Conservation (phyloP, 441 rosid species). For the Mallotus repandus region DNA sequence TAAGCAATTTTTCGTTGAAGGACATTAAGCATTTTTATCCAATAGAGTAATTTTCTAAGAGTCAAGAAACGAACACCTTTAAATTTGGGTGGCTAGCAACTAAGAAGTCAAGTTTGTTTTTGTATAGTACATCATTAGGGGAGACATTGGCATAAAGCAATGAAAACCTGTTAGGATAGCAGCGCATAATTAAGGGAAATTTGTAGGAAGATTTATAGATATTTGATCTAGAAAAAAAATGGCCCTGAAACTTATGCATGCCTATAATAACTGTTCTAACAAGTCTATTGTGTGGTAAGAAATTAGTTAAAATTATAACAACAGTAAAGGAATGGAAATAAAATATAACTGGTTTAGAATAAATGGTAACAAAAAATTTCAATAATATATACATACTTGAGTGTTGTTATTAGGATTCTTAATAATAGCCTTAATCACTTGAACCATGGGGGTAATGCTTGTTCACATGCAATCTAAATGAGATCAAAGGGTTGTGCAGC, state of each 20-base stretch:
- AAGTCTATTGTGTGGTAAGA: background rate
- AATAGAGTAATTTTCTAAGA: background rate
- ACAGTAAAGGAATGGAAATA: background rate
- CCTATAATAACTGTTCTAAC: background rate
- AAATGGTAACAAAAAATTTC: slow-evolving; percentile 16
- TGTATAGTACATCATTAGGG: slow-evolving; percentile 88
- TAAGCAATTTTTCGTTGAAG: background rate
- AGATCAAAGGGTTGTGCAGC: no score
- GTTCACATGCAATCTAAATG: no score
- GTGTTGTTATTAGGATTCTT: slow-evolving; percentile 93
- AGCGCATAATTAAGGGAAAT: slow-evolving; percentile 3
- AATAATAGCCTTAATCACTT: slow-evolving; percentile 83
- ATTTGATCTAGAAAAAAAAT: slow-evolving; percentile 13
- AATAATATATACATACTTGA: slow-evolving; percentile 45
- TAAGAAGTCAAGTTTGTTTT: slow-evolving; percentile 85
- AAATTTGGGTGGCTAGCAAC: slow-evolving; percentile 81
- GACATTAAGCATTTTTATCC: background rate
- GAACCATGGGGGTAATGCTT: slow-evolving; percentile 67
- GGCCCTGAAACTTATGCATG: background rate
- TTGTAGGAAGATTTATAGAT: background rate
- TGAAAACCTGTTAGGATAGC: slow-evolving; percentile 56
- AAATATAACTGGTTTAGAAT: slow-evolving; percentile 1
- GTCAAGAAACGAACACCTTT: slow-evolving; percentile 46
- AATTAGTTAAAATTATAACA: background rate
- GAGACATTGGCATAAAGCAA: slow-evolving; percentile 89